Evolutionary conservation across 495 filamentous ascomycete genomes (phyloP), one percentile per base, ranked within the genome.

Genomic region (Penicillium diatomitis): DNA sequence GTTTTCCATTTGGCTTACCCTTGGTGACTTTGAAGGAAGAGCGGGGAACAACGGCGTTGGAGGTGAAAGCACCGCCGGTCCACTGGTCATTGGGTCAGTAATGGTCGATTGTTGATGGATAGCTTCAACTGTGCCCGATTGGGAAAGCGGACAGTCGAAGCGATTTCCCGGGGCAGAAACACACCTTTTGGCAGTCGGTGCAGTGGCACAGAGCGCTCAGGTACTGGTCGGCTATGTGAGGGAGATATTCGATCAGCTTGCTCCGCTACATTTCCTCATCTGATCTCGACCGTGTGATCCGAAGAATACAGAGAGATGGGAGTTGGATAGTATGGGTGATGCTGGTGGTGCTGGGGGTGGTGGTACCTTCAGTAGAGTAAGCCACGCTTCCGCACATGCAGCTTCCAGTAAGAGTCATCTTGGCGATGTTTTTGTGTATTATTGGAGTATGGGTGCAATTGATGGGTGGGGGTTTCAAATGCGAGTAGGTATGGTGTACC

Each of bases 41-140:
- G 35, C 71, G 71, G 27, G 70, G 65, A 12, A 75, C 70, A 6
- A 75, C 64, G 4, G 65, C 68, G 47, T 75, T 76, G 49, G 73
- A 67, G 11, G 73, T 75, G 56, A 65, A 76, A 12, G 70, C 66
- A 38, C 65, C 57, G 41, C 73, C 71, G 27, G 71, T 62, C 73
- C 73, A 76, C 64, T 72, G 40, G 20, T 20, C 20, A 20, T 20
- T 20, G 20, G 20, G 20, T 20, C n/a, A 37, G 44, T 46, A 30
- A 40, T 5, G 5, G 4, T 48, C 6, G 8, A 36, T 41, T 0
- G 20, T 20, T 20, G 20, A 20, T 20, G 20, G 20, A 20, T 20
- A 20, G 20, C 20, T 20, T 20, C 20, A 20, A 20, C 20, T 20
- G 20, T 20, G 20, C 20, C 20, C 20, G 20, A 20, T 20, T 20